Evolutionary conservation across 2,329 filamentous ascomycete genomes (phyloP).

Genomic region (Fonsecaea pugnacius): DNA sequence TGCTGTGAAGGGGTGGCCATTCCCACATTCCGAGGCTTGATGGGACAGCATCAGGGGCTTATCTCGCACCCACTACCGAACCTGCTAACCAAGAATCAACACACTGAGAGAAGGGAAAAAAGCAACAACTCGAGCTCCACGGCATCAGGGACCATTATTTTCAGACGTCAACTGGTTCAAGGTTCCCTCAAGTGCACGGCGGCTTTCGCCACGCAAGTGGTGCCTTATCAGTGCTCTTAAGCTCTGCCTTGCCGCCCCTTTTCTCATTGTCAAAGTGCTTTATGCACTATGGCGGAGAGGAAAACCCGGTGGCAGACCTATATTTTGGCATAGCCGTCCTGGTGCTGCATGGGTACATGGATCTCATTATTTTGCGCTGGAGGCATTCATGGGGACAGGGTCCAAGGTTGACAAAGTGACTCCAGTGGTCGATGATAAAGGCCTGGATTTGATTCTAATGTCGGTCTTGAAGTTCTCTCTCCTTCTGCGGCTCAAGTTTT

Average conservation of each 20-base stretch:
- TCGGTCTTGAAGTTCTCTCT: too few relatives aligned
- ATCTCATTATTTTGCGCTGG: too few relatives aligned
- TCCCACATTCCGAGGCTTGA: neutral
- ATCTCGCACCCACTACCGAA: neutral
- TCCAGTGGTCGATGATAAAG: too few relatives aligned
- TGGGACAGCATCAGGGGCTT: neutral
- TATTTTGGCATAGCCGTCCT: neutral
- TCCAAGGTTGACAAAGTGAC: too few relatives aligned
- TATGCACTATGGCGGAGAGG: slow-evolving; percentile 24
- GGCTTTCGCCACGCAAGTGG: neutral
- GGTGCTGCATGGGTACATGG: too few relatives aligned
- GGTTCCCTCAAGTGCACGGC: neutral
- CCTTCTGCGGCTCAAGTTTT: neutral
- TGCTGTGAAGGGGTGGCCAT: neutral
- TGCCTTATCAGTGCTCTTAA: neutral
- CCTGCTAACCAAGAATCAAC: neutral
- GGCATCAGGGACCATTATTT: neutral
- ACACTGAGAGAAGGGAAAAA: too few relatives aligned
- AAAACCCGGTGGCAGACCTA: neutral
- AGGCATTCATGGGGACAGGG: too few relatives aligned
- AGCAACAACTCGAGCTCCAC: neutral
- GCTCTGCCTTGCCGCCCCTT: slow-evolving; percentile 9
- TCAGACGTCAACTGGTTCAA: neutral
- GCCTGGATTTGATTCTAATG: too few relatives aligned
- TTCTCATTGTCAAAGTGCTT: slow-evolving; percentile 26